Evolutionary conservation across 805 yeast genomes (phyloP), one percentile per base, ranked within the genome.

Genomic region (Saccharomycopsis sp.): DNA sequence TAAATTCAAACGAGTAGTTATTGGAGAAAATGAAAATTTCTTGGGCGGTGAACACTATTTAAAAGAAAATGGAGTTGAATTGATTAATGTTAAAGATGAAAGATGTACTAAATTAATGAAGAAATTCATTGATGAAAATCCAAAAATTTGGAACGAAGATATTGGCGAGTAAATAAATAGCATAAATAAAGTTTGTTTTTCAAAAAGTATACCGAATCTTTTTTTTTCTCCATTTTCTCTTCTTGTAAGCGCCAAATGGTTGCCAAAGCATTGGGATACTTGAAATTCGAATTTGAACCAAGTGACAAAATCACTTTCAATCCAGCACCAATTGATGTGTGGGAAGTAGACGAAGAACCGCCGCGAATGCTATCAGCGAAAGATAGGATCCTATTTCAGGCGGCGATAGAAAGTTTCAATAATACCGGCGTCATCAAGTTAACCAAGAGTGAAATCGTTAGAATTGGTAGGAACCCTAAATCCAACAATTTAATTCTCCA

Each of bases 1-100:
- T 65, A 96, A 95, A 33, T 74, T 90, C 54, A 80, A 81, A 56
- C 72, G 97, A 52, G 82, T 86, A 34, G 97, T 90, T 0, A 56
- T 88, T 62, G 96, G 96, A 24, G 98, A 90, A 60, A 88, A 88
- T 63, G 75, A 65, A 44, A 90, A 82, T 24, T 90, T 84, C 55
- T 54, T 71, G 27, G 96, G 97, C 9, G 95, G 85, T 22, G 97
- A 90, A 60, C 83, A 79, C 35, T 78, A 79, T 60, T 69, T 90
- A 55, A 59, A 61, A 50, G 57, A 71, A 3, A 69, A 81, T 54
- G 95, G 94, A 14, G 81, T 85, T 44, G 86, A 83, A 56, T 74
- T 82, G n/a, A 67, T 79, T 43, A 76, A 81, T 57, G 50, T 77
- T 54, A 63, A 83, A 34, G 76, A 74, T 56, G 65, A 65, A 13